Evolutionary conservation across 2,329 filamentous ascomycete species (phyloP).

Genomic region (Chalara sp.): DNA sequence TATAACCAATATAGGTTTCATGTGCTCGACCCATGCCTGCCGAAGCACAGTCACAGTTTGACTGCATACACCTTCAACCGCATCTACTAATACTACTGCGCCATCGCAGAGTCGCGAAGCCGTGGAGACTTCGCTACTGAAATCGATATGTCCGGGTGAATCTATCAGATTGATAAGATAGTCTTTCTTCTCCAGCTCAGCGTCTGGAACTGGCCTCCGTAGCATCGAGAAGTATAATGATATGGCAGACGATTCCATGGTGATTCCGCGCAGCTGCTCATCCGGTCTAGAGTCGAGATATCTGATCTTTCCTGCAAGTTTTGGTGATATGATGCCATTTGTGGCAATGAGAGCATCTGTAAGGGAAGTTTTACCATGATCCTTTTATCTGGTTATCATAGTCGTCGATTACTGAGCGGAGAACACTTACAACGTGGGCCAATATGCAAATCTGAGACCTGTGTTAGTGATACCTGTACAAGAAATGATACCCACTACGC

Average conservation of each 20-base stretch:
- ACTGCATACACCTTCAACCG: slow-evolving; percentile 95
- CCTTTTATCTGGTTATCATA: slow-evolving; percentile 40
- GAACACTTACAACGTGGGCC: slow-evolving; percentile 69
- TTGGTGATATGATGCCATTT: slow-evolving; percentile 98
- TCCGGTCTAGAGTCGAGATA: slow-evolving; percentile 95
- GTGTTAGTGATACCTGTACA: slow-evolving; percentile 9
- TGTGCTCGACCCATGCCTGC: slow-evolving; percentile 91
- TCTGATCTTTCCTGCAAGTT: slow-evolving; percentile 93
- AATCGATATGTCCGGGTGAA: slow-evolving; percentile 96
- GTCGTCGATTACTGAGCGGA: background rate
- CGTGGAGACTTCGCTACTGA: slow-evolving; percentile 95
- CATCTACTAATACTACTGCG: slow-evolving; percentile 89
- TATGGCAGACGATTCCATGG: slow-evolving; percentile 99
- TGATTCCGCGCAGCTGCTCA: slow-evolving; percentile 92
- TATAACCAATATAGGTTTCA: slow-evolving; percentile 90
- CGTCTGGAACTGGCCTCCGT: slow-evolving; percentile 62
- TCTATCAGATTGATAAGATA: slow-evolving; percentile 97
- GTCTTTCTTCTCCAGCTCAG: slow-evolving; percentile 68
- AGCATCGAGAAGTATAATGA: slow-evolving; percentile 93
- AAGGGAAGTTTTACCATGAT: slow-evolving; percentile 97
- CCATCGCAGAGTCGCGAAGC: slow-evolving; percentile 92
- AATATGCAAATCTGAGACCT: slow-evolving; percentile 76
- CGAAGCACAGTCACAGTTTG: slow-evolving; percentile 95
- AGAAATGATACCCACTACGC: background rate
- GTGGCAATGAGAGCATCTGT: slow-evolving; percentile 94